Percentiles rank a stretch among this genome's conserved stretches.
Conservation (phyloP, 495 filamentous ascomycete species). For the Hyaloscypha bicolor region DNA sequence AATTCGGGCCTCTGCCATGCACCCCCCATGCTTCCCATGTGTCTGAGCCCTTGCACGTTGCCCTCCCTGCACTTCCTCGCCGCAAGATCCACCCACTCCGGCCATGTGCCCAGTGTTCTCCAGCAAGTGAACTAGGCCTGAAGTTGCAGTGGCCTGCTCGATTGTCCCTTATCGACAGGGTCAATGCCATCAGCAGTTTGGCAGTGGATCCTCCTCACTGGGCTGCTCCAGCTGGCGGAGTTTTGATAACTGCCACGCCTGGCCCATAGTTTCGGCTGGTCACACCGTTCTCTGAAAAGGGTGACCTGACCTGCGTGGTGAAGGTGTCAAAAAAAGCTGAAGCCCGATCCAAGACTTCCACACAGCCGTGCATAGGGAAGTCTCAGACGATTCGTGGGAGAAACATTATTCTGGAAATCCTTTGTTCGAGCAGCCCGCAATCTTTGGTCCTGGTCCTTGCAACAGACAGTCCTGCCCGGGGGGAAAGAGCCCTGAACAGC, state of each 20-base stretch:
- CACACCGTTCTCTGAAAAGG: constrained; percentile 16
- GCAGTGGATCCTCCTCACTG: neutral
- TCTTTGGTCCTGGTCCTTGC: neutral
- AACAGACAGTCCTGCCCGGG: neutral
- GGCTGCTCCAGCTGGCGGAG: constrained; percentile 12
- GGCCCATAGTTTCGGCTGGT: constrained; percentile 12
- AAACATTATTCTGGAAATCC: constrained; percentile 7
- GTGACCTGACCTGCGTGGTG: neutral
- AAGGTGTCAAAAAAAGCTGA: neutral
- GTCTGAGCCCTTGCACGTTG: constrained; percentile 5
- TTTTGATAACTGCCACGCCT: constrained; percentile 20
- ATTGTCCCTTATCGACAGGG: neutral
- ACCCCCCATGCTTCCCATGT: constrained; percentile 11
- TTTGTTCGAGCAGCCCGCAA: constrained; percentile 2
- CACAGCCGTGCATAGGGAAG: neutral
- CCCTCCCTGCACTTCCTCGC: constrained; percentile 2
- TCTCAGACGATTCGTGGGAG: neutral
- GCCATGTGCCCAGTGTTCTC: neutral
- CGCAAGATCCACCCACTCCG: neutral
- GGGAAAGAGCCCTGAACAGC: neutral
- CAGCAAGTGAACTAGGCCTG: neutral
- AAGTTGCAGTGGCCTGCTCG: neutral
- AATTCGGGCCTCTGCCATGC: constrained; percentile 2
- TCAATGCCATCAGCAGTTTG: neutral
- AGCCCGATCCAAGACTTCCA: neutral